Base-by-base conservation (phyloP, 2,329 filamentous ascomycete genomes). In the Talaromyces albobiverticillius region DNA sequence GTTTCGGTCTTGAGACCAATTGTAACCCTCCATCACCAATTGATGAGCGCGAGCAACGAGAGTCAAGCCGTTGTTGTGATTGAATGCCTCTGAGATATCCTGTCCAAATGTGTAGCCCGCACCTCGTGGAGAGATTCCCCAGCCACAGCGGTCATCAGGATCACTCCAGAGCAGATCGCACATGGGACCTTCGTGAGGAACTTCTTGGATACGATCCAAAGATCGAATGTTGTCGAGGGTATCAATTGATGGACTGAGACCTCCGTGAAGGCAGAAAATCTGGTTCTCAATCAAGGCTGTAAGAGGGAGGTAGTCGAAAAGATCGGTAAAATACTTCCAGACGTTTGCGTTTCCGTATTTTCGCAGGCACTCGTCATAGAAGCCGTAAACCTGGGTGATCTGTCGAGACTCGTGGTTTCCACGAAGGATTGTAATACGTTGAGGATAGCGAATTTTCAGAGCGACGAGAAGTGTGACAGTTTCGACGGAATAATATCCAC, bases 271-370 rank as follows among this genome's bases (percentile, higher is more conserved):
- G 76, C 94, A 99, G 77, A 99, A 95, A 70, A 99, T 96, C 79
- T 97, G 93, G 78, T 96, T 96, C 77, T 99, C 93, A 74, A 99
- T 96, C 66, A 99, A 85, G 64, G 94, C 94, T 61, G 93, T 96
- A 63, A 99, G 84, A 62, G 94, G 93, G 36, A 99, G 89, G 78
- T 94, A 99, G 78, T 99, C 94, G 77, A 99, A 99, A 52, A 99
- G 87, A 74, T 99, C 93, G 69, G 92, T 96, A 73, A 96, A 99
- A 72, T 90, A 96, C 80, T 96, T 96, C 94, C 94, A 99, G 60
- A 99, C 94, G 65, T 96, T 97, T 59, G 94, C 93, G 69, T 96
- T 97, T 73, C 94, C 94, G 72, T 99, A 99, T 79, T 99, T 99
- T 71, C 92, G 89, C 65, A 97, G 84, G 72, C 94, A 99, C 75